phyloP scores from a whole-genome alignment of 208 protist genomes.

The Porcisia deanei region DNA sequence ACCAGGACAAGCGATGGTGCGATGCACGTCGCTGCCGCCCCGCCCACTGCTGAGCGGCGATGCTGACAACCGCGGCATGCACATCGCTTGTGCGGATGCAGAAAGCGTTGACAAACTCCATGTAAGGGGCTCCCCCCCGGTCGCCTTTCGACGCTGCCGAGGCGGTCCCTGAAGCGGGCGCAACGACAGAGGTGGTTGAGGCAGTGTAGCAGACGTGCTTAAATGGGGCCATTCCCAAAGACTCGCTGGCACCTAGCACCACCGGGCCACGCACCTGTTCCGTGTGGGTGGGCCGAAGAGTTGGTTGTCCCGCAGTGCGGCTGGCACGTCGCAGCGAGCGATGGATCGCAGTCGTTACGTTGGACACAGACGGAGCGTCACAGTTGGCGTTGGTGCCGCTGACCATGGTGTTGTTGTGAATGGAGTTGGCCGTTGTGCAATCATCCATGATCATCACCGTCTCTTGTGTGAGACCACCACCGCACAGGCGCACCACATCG shows the following conservation, averaged over 20 bases:
- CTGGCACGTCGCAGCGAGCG: constrained; percentile 65
- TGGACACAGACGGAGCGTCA: constrained; percentile 59
- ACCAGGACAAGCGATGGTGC: constrained; percentile 27
- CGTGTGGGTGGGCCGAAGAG: constrained; percentile 51
- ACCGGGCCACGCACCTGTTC: constrained; percentile 58
- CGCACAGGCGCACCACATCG: constrained; percentile 64
- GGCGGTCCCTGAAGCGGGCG: constrained; percentile 1
- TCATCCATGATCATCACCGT: constrained; percentile 10
- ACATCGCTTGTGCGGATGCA: constrained; percentile 69
- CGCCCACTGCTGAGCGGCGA: constrained; percentile 29
- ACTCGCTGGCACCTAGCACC: constrained; percentile 70
- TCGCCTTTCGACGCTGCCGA: not conserved
- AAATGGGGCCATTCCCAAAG: constrained; percentile 67
- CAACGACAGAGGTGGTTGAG: constrained; percentile 22
- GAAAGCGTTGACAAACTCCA: constrained; percentile 53
- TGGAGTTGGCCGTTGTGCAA: not conserved
- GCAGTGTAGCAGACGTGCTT: constrained; percentile 58
- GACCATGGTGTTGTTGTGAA: constrained; percentile 20
- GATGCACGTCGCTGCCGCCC: constrained; percentile 11
- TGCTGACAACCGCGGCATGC: constrained; percentile 56
- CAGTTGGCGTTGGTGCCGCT: constrained; percentile 12
- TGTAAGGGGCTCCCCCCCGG: constrained; percentile 7
- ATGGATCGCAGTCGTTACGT: constrained; percentile 73
- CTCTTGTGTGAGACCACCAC: constrained; percentile 28
- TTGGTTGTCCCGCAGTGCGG: constrained; percentile 77